A percentile compares a stretch with the other conserved stretches of the same genome.
These are phyloP conservation scores for Penicillium salamii DNA, from an alignment of 495 filamentous ascomycete genomes.

Conservation along the genomic window DNA sequence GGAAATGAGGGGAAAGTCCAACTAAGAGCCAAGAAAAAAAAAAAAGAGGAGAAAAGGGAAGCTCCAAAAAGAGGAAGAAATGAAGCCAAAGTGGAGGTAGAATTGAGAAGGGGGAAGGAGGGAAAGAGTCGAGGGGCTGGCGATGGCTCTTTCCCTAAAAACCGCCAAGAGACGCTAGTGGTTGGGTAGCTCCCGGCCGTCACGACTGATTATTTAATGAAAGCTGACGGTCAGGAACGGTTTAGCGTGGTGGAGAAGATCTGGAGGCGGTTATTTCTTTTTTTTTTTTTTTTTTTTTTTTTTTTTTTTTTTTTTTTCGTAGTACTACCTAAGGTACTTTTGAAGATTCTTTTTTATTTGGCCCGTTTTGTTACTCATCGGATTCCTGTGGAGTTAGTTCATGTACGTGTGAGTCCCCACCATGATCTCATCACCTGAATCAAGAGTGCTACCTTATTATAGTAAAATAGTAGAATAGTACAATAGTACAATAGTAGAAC, in stretches of 20 bases:
- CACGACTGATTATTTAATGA: slow-evolving; percentile 32
- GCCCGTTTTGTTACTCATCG: not conserved
- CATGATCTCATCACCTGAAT: slow-evolving; percentile 3
- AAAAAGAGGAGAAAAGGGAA: not conserved
- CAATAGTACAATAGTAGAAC: too few species aligned
- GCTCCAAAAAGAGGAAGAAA: slow-evolving; percentile 1
- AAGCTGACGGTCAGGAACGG: slow-evolving; percentile 36
- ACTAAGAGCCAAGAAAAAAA: too few species aligned
- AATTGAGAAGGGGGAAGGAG: slow-evolving; percentile 26
- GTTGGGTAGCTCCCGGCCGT: slow-evolving; percentile 45
- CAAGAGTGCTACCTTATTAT: too few species aligned
- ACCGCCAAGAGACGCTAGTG: slow-evolving; percentile 49
- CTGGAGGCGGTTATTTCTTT: slow-evolving; percentile 34
- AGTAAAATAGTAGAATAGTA: too few species aligned
- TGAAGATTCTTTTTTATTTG: not conserved
- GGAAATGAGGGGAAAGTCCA: slow-evolving; percentile 7
- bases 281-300: slow-evolving; percentile 14
- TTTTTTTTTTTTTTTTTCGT: not conserved
- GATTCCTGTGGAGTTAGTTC: not conserved
- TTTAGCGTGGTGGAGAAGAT: slow-evolving; percentile 39
- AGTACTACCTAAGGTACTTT: too few species aligned
- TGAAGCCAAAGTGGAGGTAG: slow-evolving; percentile 6
- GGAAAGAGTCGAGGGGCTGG: slow-evolving; percentile 48
- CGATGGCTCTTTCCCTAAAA: slow-evolving; percentile 33
- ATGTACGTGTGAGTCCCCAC: not conserved